Conservation (phyloP, 495 filamentous ascomycete species). For the Baudoinia panamericana region DNA sequence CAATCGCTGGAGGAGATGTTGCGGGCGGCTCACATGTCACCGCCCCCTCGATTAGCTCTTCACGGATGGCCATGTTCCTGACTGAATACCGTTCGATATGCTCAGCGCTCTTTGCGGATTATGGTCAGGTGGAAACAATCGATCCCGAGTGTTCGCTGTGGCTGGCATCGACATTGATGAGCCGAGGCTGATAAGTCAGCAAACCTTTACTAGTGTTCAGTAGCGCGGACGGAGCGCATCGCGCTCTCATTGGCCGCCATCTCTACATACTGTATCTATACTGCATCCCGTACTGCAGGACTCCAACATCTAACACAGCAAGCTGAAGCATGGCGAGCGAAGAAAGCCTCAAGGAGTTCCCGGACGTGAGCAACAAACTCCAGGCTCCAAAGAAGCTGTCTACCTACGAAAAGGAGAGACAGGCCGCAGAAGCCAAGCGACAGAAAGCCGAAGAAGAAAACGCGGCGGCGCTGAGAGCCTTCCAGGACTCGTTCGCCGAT, state of each 20-base stretch:
- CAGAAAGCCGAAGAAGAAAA: slow-evolving; percentile 78
- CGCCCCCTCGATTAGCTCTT: slow-evolving; percentile 31
- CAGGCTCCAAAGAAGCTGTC: slow-evolving; percentile 76
- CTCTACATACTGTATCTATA: too few relatives aligned
- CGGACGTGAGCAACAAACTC: slow-evolving; percentile 73
- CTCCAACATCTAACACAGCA: background rate
- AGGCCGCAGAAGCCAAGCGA: slow-evolving; percentile 84
- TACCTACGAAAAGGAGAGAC: slow-evolving; percentile 82
- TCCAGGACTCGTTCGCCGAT: slow-evolving; percentile 78
- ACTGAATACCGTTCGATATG: background rate
- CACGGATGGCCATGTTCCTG: slow-evolving; percentile 31
- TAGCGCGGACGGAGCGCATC: too few relatives aligned
- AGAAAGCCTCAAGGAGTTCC: slow-evolving; percentile 45
- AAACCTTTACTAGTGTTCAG: too few relatives aligned
- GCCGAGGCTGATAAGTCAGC: too few relatives aligned
- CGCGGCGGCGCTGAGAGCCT: slow-evolving; percentile 78
- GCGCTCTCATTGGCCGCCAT: too few relatives aligned
- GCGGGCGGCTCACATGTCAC: slow-evolving; percentile 21
- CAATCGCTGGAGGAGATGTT: slow-evolving; percentile 10
- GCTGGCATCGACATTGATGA: too few relatives aligned
- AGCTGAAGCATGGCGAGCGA: slow-evolving; percentile 12
- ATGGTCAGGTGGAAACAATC: too few relatives aligned
- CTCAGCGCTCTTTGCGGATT: too few relatives aligned
- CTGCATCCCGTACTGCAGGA: too few relatives aligned
- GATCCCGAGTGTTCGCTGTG: too few relatives aligned